Percentiles rank a stretch among this genome's conserved stretches.
Evolutionary conservation across 345 rosid species (phyloP).

Genomic region (Acer yangbiense): DNA sequence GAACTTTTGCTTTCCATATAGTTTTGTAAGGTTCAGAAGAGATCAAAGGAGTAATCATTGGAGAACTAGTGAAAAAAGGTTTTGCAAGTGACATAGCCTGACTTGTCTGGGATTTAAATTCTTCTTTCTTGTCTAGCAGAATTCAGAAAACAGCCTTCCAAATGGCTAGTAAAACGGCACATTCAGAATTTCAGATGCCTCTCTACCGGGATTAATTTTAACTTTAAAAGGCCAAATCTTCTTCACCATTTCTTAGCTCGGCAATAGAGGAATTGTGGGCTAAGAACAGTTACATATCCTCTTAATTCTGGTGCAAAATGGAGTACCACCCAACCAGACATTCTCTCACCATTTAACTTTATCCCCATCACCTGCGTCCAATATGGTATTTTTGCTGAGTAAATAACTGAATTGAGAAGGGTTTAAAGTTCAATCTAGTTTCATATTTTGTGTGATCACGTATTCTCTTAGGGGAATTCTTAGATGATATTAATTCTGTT

Average conservation of each 20-base stretch:
- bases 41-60: too few relatives aligned
- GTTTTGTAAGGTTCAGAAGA: too few relatives aligned
- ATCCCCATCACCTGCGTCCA: background rate
- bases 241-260: background rate
- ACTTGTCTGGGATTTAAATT: background rate
- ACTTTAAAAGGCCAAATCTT: background rate
- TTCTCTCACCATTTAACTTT: background rate
- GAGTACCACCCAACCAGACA: background rate
- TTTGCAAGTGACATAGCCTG: too few relatives aligned
- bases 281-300: background rate
- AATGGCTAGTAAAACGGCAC: background rate
- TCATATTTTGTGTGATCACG: background rate
- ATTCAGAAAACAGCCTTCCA: background rate
- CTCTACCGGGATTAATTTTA: background rate
- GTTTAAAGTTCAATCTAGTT: slow-evolving; percentile 2
- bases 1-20: too few relatives aligned
- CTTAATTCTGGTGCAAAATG: background rate
- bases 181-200: background rate
- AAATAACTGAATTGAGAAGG: background rate
- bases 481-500: background rate
- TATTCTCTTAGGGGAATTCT: background rate
- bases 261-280: background rate
- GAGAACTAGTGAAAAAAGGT: too few relatives aligned
- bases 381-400: background rate
- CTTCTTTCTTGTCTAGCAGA: background rate